Conservation (phyloP, 768 basidiomycete species). For the Kwoniella dejecticola region DNA sequence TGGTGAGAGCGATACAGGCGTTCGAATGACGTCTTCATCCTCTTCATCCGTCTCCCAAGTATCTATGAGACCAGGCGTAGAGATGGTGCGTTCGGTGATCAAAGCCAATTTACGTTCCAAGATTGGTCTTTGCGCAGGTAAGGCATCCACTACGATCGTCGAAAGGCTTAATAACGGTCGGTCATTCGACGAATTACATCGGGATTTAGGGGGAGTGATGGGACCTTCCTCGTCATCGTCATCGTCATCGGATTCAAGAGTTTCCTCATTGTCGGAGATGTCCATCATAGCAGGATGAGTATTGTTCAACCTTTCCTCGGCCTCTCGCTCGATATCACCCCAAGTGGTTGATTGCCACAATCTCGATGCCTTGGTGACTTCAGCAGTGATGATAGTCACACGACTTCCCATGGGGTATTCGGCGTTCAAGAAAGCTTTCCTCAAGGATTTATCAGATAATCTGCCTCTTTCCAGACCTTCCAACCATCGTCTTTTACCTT, state of each 20-base stretch:
- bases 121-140: conserved; percentile 1
- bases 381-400: background rate
- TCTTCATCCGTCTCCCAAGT: conserved; percentile 14
- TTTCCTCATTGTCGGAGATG: conserved; percentile 12
- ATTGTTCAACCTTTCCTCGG: background rate
- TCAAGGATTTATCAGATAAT: conserved; percentile 38
- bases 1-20: conserved; percentile 12
- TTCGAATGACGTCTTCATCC: conserved; percentile 10
- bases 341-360: conserved; percentile 31
- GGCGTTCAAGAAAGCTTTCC: conserved; percentile 43
- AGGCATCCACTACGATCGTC: background rate
- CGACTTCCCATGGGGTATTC: conserved; percentile 4
- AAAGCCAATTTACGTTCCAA: conserved; percentile 8
- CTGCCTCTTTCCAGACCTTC: conserved; percentile 42
- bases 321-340: conserved; percentile 22
- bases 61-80: background rate
- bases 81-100: background rate
- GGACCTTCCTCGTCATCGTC: conserved; percentile 18
- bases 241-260: background rate
- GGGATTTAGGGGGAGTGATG: conserved; percentile 17
- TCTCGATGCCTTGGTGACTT: conserved; percentile 22
- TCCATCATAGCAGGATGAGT: conserved; percentile 40
- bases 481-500: conserved; percentile 48
- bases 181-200: background rate
- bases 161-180: background rate